Evolutionary conservation across 306 rosid genomes (phyloP), one percentile per base, ranked within the genome.

Genomic region (Ormosia semicastrata): DNA sequence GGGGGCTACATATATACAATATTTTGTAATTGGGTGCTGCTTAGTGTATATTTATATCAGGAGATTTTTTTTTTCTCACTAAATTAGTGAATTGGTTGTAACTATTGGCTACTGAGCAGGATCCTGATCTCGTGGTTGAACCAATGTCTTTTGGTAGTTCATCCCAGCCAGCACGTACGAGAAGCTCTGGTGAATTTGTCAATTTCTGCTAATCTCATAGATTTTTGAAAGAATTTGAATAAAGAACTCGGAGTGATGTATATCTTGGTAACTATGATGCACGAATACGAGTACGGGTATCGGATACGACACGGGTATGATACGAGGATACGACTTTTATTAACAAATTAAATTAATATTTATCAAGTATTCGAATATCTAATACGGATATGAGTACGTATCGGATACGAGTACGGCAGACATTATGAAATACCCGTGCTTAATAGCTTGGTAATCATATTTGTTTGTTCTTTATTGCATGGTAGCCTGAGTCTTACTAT

Each of bases 91-190:
- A 77, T 41, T 66, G 71, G 11, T 79, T 30, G 37, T 59, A 13
- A 74, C 43, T 54, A n/a, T 64, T 89, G 65, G 62, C 53, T 82
- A 66, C 50, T 60, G 40, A 32, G 37, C 91, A 95, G 99, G 98
- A 95, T 86, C 86, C 93, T 41, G 98, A 88, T 57, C 89, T 95
- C 11, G 79, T 88, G 71, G 98, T 93, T n/a, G n/a, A 95, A 65
- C 80, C 91, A 33, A 89, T 93, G 92, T 86, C 95, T 32, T 3
- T 88, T 43, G 18, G 84, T 54, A 75, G 91, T 84, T 86, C 97
- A 71, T 80, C 97, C 63, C 95, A 86, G 86, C 84, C 95, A 72
- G 57, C 92, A 52, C 91, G 84, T 53, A 66, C 88, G 46, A 84
- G 86, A 70, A 87, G 84, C 78, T 73, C 97, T 37, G 97, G 99